Percentiles rank a stretch among this genome's conserved stretches.
phyloP scores from a whole-genome alignment of 768 basidiomycete species.

The Inosperma sp. region DNA sequence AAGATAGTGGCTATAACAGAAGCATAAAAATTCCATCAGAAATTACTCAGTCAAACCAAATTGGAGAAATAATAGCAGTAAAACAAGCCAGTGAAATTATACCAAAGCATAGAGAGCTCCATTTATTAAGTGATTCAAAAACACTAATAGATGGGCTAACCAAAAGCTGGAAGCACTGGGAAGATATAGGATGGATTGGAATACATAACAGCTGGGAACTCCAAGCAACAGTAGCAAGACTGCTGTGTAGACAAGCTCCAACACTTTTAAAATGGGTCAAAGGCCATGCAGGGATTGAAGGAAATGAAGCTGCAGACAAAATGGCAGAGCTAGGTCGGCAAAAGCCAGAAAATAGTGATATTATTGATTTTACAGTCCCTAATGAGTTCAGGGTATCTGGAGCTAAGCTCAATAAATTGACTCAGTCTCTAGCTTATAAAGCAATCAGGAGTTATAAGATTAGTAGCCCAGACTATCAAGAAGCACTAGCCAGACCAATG shows the following conservation, averaged over 20 bases:
- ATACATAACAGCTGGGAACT: slow-evolving; percentile 9
- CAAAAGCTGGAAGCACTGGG: slow-evolving; percentile 17
- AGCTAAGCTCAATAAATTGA: background rate
- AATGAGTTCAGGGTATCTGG: background rate
- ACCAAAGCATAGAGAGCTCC: slow-evolving; percentile 6
- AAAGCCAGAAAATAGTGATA: background rate
- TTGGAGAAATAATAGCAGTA: slow-evolving; percentile 3
- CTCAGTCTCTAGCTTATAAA: background rate
- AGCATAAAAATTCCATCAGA: background rate
- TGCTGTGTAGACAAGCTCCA: background rate
- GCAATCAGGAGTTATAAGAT: background rate
- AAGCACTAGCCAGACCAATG: background rate
- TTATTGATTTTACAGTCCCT: background rate
- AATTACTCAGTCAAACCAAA: background rate
- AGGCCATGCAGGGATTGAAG: background rate
- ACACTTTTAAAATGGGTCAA: background rate
- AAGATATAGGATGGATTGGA: slow-evolving; percentile 24
- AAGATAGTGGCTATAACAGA: background rate
- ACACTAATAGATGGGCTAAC: slow-evolving; percentile 6
- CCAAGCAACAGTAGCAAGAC: background rate
- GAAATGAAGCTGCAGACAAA: slow-evolving; percentile 4
- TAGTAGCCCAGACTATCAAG: background rate
- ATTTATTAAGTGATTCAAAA: slow-evolving; percentile 6
- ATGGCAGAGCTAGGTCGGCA: background rate
- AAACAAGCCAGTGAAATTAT: background rate